phyloP scores from a whole-genome alignment of 345 rosid species.

The Combretum micranthum region DNA sequence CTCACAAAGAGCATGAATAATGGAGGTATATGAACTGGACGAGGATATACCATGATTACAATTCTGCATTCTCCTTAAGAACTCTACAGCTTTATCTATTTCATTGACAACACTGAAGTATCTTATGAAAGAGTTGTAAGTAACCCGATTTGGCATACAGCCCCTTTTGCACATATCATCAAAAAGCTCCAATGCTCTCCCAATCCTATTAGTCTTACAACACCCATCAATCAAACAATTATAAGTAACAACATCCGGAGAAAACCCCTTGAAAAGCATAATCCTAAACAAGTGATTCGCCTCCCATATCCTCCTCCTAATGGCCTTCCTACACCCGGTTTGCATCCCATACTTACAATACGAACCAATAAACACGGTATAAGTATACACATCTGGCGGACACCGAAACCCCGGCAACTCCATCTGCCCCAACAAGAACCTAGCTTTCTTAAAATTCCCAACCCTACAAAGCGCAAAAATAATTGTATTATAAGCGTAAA shows the following conservation, averaged over 20 bases:
- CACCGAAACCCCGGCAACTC: constrained; percentile 77
- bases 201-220: constrained; percentile 62
- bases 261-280: constrained; percentile 78
- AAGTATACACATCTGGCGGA: constrained; percentile 62
- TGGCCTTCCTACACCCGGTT: constrained; percentile 76
- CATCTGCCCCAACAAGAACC: constrained; percentile 70
- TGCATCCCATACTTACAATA: constrained; percentile 73
- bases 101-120: constrained; percentile 71
- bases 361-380: constrained; percentile 64
- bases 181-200: constrained; percentile 69
- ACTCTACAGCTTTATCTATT: constrained; percentile 60
- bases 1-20: constrained; percentile 80
- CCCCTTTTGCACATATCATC: constrained; percentile 70
- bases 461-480: constrained; percentile 68
- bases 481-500: constrained; percentile 62
- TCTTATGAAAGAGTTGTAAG: constrained; percentile 76
- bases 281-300: constrained; percentile 76
- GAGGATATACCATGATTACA: constrained; percentile 64
- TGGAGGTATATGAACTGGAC: constrained; percentile 60
- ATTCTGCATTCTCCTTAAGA: constrained; percentile 66
- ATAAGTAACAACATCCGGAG: constrained; percentile 74
- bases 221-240: constrained; percentile 90
- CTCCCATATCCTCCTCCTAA: constrained; percentile 78
- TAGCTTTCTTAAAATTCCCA: constrained; percentile 75
- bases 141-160: constrained; percentile 61